Percentiles rank a stretch among this genome's conserved stretches.
Evolutionary conservation across 768 basidiomycete genomes (phyloP).

Genomic region (Trametes coccinea): DNA sequence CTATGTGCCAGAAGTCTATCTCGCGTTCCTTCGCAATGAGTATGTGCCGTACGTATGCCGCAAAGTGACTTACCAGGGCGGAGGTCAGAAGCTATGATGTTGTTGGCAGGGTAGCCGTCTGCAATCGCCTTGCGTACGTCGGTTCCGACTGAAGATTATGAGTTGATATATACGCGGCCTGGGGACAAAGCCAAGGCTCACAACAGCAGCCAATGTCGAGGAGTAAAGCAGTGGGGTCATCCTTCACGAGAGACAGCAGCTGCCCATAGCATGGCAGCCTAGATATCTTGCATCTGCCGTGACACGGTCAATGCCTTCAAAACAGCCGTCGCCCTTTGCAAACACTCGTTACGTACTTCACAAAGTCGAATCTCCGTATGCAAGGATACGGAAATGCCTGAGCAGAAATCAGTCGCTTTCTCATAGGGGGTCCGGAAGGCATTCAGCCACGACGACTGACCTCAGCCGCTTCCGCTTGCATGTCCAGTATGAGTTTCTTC

Average conservation of each 20-base stretch:
- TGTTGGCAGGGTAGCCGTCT: slow-evolving; percentile 45
- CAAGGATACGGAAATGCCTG: slow-evolving; percentile 36
- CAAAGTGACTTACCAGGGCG: slow-evolving; percentile 31
- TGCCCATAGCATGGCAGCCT: slow-evolving; percentile 28
- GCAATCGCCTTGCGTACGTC: slow-evolving; percentile 42
- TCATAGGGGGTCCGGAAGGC: not conserved
- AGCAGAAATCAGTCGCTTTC: not conserved
- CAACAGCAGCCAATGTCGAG: slow-evolving; percentile 50
- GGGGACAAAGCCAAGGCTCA: slow-evolving; percentile 24
- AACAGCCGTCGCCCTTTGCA: not conserved
- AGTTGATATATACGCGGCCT: not conserved
- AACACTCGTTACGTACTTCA: slow-evolving; percentile 22
- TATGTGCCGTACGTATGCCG: not conserved
- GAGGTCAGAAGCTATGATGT: slow-evolving; percentile 42
- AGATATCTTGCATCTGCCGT: slow-evolving; percentile 27
- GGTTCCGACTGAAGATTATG: slow-evolving; percentile 37
- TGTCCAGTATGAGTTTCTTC: not conserved
- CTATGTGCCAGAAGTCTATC: slow-evolving; percentile 60
- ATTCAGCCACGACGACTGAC: not conserved
- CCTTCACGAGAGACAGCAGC: slow-evolving; percentile 39
- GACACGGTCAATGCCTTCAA: not conserved
- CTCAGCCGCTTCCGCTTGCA: not conserved
- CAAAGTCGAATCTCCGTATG: slow-evolving; percentile 30
- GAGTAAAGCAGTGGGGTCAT: slow-evolving; percentile 39
- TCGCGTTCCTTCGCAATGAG: not conserved